A percentile compares a stretch with the other conserved stretches of the same genome.
phyloP scores from a whole-genome alignment of 805 yeast species.

The Spencermartinsiella europaea region DNA sequence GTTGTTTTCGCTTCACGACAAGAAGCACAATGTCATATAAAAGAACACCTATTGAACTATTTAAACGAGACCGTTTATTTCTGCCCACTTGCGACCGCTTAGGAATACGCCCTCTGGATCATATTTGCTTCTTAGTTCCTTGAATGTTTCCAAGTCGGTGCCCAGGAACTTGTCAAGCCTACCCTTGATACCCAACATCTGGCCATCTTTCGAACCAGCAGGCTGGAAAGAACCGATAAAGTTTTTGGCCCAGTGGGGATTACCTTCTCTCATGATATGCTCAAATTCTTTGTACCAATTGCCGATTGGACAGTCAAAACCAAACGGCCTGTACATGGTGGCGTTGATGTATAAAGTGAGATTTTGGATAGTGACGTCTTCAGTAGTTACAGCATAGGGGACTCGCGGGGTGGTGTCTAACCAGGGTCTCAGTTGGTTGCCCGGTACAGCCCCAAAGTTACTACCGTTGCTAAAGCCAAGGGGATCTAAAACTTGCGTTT shows the following conservation, averaged over 20 bases:
- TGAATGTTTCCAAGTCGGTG: conserved; percentile 55
- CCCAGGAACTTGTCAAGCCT: conserved; percentile 78
- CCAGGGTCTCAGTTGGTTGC: conserved; percentile 76
- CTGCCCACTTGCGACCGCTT: conserved; percentile 74
- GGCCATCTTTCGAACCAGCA: conserved; percentile 41
- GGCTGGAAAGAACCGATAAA: conserved; percentile 59
- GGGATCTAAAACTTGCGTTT: conserved; percentile 11
- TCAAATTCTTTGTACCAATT: conserved; percentile 86
- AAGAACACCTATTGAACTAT: no score
- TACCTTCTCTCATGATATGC: conserved; percentile 77
- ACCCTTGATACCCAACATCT: conserved; percentile 74
- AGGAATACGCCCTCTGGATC: conserved; percentile 84
- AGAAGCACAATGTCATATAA: no score
- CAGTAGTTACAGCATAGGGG: conserved; percentile 40
- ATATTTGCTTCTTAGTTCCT: conserved; percentile 54
- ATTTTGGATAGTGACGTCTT: conserved; percentile 61
- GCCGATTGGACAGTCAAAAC: conserved; percentile 57
- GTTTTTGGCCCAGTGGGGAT: conserved; percentile 98
- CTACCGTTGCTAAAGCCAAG: conserved; percentile 11
- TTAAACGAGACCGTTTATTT: conserved; percentile 57
- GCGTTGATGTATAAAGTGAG: conserved; percentile 86
- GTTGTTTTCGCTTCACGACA: no score
- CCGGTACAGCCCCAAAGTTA: conserved; percentile 67
- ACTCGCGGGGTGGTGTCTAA: conserved; percentile 75
- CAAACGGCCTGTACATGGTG: conserved; percentile 94